Conservation (phyloP, 2,329 filamentous ascomycete species). For the Colletotrichum musicola region DNA sequence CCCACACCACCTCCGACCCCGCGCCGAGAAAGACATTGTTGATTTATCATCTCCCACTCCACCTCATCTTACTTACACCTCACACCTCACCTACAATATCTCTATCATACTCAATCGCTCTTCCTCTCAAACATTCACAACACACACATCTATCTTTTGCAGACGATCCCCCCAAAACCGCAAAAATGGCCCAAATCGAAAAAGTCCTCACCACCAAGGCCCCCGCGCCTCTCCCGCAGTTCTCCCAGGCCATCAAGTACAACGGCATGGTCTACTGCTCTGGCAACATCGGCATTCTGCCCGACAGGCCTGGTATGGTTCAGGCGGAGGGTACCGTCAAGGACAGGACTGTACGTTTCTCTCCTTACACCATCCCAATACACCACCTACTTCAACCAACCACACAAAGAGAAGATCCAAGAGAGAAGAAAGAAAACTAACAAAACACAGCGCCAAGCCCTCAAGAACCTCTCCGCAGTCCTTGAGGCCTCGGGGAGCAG, state of each 20-base stretch:
- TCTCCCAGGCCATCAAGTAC: constrained; percentile 71
- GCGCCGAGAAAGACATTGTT: constrained; percentile 15
- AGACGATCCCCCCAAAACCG: neutral
- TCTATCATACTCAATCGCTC: too few species aligned
- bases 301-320: constrained; percentile 56
- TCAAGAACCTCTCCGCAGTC: constrained; percentile 70
- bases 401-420: too few species aligned
- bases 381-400: too few species aligned
- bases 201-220: constrained; percentile 44
- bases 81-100: too few species aligned
- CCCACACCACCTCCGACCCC: constrained; percentile 29
- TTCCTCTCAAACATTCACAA: too few species aligned
- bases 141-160: too few species aligned
- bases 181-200: constrained; percentile 26
- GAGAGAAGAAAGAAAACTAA: too few species aligned
- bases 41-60: constrained; percentile 18
- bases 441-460: constrained; percentile 60
- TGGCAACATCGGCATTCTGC: constrained; percentile 70
- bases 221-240: constrained; percentile 62
- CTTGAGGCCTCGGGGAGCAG: constrained; percentile 71
- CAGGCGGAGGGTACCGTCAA: constrained; percentile 64
- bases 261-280: constrained; percentile 80
- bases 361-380: neutral
- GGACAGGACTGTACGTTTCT: constrained; percentile 60
- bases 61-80: neutral